A percentile compares a stretch with the other conserved stretches of the same genome.
phyloP scores from a whole-genome alignment of 768 basidiomycete species.

The Candolleomyces efflorescens region DNA sequence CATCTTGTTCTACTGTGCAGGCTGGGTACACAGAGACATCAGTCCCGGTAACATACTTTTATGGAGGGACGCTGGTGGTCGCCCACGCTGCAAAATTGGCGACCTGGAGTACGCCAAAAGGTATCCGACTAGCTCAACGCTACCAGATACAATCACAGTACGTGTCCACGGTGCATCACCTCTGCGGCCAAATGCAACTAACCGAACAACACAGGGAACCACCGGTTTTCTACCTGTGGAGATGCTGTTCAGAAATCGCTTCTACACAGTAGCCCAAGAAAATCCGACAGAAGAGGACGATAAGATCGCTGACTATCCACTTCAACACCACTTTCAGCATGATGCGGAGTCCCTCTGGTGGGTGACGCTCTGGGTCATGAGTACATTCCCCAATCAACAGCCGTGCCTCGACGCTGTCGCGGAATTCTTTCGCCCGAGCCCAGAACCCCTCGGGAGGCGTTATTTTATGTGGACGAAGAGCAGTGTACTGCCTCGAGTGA shows the following conservation, averaged over 20 bases:
- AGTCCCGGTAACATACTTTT: conserved; percentile 8
- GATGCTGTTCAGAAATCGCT: background rate
- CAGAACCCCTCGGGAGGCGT: too few relatives aligned
- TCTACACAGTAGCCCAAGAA: too few relatives aligned
- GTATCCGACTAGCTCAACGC: background rate
- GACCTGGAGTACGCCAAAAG: conserved; percentile 10
- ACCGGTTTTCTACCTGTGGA: conserved; percentile 5
- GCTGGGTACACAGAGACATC: conserved; percentile 9
- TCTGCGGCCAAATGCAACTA: background rate
- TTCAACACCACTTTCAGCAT: background rate
- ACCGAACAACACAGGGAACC: background rate
- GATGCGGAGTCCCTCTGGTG: background rate
- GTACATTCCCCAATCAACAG: background rate
- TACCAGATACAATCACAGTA: conserved; percentile 6
- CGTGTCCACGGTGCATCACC: background rate
- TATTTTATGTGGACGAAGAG: too few relatives aligned
- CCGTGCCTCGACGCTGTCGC: too few relatives aligned
- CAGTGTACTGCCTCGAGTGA: too few relatives aligned
- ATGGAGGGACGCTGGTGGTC: background rate
- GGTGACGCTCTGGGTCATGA: background rate
- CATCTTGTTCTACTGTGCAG: conserved; percentile 4
- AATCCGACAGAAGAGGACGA: background rate
- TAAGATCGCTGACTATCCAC: background rate
- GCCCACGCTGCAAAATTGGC: background rate
- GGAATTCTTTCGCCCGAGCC: too few relatives aligned